A percentile compares a stretch with the other conserved stretches of the same genome.
Evolutionary conservation across 2,329 filamentous ascomycete genomes (phyloP).

Genomic region (Aspergillus alliaceus): DNA sequence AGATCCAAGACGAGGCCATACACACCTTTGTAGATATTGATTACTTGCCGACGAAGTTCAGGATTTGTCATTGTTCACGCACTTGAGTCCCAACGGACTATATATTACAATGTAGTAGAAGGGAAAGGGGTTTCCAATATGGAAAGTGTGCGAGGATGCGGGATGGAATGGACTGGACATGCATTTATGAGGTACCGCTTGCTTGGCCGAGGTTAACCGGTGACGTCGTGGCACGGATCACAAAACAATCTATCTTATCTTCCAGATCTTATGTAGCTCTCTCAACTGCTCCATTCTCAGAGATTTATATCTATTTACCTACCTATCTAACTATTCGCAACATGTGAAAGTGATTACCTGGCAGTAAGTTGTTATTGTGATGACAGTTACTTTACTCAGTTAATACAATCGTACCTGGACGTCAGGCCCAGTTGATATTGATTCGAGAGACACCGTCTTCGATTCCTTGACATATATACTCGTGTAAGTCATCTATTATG

Average conservation of each 20-base stretch:
- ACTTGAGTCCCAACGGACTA: conserved; percentile 2
- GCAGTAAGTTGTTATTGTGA: too few species aligned
- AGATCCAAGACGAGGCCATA: neutral
- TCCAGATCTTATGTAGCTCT: too few species aligned
- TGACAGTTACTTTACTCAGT: too few species aligned
- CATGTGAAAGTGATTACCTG: too few species aligned
- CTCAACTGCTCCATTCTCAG: too few species aligned
- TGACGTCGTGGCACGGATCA: neutral
- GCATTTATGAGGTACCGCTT: neutral
- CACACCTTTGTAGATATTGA: conserved; percentile 83
- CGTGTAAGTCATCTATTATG: neutral
- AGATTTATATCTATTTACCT: too few species aligned
- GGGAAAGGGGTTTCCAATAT: neutral
- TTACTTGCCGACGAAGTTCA: conserved; percentile 72
- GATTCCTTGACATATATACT: too few species aligned
- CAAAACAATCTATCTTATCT: neutral
- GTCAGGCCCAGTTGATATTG: too few species aligned
- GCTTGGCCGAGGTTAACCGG: neutral
- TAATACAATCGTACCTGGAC: too few species aligned
- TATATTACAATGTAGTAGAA: neutral
- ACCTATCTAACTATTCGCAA: too few species aligned
- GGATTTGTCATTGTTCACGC: conserved; percentile 46
- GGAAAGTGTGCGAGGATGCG: neutral
- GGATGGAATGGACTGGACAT: neutral
- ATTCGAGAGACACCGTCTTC: too few species aligned